These are phyloP conservation scores for Herpetomonas tarakana DNA, from an alignment of 208 protist genomes.

Conservation along the genomic window DNA sequence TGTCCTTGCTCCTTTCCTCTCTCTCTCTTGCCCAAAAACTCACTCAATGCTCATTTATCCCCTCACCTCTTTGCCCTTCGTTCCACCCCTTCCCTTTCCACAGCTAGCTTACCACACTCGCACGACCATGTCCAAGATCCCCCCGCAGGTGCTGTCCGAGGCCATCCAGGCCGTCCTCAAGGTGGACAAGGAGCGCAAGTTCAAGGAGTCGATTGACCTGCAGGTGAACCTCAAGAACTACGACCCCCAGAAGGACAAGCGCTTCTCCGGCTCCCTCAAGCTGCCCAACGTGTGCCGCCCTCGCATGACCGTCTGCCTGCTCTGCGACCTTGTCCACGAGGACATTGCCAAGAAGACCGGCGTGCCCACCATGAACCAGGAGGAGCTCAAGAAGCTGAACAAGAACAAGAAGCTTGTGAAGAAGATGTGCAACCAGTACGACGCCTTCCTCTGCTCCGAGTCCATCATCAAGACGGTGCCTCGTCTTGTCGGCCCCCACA, in stretches of 20 bases:
- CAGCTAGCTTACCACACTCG: constrained; percentile 1
- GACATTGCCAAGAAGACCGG: constrained; percentile 94
- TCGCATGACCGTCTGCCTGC: constrained; percentile 95
- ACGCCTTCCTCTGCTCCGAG: constrained; percentile 97
- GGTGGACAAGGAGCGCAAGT: constrained; percentile 90
- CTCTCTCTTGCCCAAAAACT: background rate
- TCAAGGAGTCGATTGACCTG: constrained; percentile 99
- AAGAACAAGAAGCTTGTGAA: constrained; percentile 99
- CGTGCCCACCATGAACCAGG: constrained; percentile 94
- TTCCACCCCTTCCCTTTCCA: constrained; percentile 3
- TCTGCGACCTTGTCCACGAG: constrained; percentile 96
- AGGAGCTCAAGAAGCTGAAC: constrained; percentile 99
- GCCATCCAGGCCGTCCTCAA: constrained; percentile 53
- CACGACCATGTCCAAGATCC: constrained; percentile 70
- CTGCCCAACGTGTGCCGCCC: constrained; percentile 94
- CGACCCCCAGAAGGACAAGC: constrained; percentile 99
- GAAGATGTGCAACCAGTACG: constrained; percentile 98
- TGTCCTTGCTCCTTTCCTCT: constrained; percentile 6
- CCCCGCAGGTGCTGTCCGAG: constrained; percentile 45
- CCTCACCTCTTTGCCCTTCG: background rate
- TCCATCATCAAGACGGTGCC: constrained; percentile 98
- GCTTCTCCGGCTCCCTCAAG: constrained; percentile 97
- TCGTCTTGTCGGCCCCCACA: constrained; percentile 95
- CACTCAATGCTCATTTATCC: background rate
- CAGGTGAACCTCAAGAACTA: constrained; percentile 99